phyloP scores from a whole-genome alignment of 2,329 filamentous ascomycete species.

The Paracoccidioides brasiliensis region DNA sequence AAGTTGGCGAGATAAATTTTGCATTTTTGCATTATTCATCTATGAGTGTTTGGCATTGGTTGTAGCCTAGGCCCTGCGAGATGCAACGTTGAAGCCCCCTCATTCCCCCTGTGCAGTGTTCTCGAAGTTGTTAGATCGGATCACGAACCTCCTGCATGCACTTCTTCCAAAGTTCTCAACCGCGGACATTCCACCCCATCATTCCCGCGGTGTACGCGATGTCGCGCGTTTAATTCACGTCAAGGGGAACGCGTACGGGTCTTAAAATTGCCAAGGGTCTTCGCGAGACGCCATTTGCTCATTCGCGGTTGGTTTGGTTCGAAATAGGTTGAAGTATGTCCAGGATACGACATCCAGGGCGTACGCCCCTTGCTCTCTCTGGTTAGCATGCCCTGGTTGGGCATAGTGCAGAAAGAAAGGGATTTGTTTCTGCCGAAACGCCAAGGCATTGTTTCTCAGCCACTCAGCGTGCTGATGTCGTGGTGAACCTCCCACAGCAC shows the following conservation, averaged over 20 bases:
- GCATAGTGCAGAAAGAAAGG: background rate
- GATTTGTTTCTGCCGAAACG: background rate
- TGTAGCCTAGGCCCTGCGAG: too few species aligned
- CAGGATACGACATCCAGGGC: background rate
- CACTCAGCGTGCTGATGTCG: background rate
- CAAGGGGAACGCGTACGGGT: background rate
- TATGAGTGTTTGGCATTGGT: too few species aligned
- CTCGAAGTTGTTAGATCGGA: background rate
- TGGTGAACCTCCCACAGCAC: background rate
- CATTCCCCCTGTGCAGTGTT: background rate
- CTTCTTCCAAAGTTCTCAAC: background rate
- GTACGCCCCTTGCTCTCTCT: background rate
- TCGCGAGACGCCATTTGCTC: background rate
- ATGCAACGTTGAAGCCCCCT: too few species aligned
- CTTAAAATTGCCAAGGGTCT: background rate
- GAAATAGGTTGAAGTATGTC: background rate
- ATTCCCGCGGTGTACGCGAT: background rate
- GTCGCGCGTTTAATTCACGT: constrained; percentile 2
- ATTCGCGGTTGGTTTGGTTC: background rate
- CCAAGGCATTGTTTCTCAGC: background rate
- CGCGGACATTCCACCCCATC: background rate
- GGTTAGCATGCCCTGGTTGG: background rate
- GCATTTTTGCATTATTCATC: too few species aligned
- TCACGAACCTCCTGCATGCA: background rate
- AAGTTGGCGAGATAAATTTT: too few species aligned